Evolutionary conservation across 2,329 filamentous ascomycete genomes (phyloP), one percentile per base, ranked within the genome.

Genomic region (Furcasterigmium sp.): DNA sequence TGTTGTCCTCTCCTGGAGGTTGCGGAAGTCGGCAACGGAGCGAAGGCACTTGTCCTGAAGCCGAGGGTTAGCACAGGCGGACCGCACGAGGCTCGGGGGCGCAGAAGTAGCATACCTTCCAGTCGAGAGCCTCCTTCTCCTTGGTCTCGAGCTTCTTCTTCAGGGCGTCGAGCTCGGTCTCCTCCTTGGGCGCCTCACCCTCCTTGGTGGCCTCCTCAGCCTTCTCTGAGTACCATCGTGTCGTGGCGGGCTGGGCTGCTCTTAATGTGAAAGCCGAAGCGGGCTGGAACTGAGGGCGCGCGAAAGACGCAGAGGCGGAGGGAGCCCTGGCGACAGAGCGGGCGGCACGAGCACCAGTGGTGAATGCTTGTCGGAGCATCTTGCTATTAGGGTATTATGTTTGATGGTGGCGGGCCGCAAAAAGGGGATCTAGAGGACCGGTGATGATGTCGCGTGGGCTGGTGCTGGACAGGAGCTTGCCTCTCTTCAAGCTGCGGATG

Each of bases 11-110:
- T 96, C 89, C 73, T 97, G 91, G 41, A 98, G 86, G 72, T 97
- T 98, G 63, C 89, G 89, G 80, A 94, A 97, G 59, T 98, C 93
- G 69, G 93, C 93, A 51, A 97, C 83, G 43, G 87, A 86, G 63
- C 93, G 91, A 51, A 96, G 80, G 68, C 90, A 94, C 73, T 90
- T 93, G 70, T 97, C 93, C 93, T 97, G 46, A 43, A 37, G 19
- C 13, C 19, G 30, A 29, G 19, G 30, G 28, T 44, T 11, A 41
- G 17, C 23, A 37, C 25, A 8, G 35, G 20, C 28, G 18, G 29
- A 17, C 19, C 38, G 43, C 19, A 45, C 52, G 15, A 51, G 44
- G 23, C 43, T 40, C 38, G 32, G 18, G 38, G 32, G 18, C 14
- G n/a, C n/a, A 23, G 37, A 39, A 20, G 42, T 21, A 19, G 61